These are phyloP conservation scores for Hyaloscypha bicolor DNA, from an alignment of 495 filamentous ascomycete genomes.

Conservation along the genomic window DNA sequence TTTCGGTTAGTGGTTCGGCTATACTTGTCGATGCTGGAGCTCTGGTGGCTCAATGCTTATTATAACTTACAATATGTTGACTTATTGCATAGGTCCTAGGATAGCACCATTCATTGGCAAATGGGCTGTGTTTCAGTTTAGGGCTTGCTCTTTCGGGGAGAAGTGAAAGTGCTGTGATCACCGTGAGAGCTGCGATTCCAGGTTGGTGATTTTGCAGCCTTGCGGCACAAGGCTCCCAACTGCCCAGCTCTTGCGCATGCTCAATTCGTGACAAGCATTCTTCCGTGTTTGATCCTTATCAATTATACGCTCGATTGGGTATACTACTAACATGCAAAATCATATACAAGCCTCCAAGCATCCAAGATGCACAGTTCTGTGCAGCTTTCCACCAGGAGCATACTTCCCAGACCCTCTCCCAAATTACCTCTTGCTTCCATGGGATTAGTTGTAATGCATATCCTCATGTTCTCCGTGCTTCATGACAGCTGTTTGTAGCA, in stretches of 20 bases:
- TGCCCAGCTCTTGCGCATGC: neutral
- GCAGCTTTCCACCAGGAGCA: constrained; percentile 7
- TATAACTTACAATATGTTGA: too few relatives aligned
- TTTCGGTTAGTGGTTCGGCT: neutral
- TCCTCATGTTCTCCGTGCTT: constrained; percentile 16
- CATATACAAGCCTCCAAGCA: constrained; percentile 41
- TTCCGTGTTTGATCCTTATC: constrained; percentile 5
- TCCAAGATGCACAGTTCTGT: constrained; percentile 10
- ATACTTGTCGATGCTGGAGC: neutral
- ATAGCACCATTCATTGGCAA: too few relatives aligned
- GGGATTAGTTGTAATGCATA: constrained; percentile 13
- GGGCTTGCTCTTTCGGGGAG: too few relatives aligned
- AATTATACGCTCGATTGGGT: constrained; percentile 32
- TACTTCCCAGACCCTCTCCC: constrained; percentile 7
- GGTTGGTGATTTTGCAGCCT: too few relatives aligned
- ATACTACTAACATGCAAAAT: constrained; percentile 41
- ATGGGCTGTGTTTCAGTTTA: too few relatives aligned
- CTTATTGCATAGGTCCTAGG: too few relatives aligned
- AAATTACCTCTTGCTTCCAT: neutral
- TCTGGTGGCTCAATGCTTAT: neutral
- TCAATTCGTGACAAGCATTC: neutral
- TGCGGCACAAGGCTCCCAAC: too few relatives aligned
- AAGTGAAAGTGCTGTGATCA: too few relatives aligned
- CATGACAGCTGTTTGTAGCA: constrained; percentile 17
- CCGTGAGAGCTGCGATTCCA: too few relatives aligned